Base-by-base conservation (phyloP, 208 protist genomes). In the Leishmania arabica region DNA sequence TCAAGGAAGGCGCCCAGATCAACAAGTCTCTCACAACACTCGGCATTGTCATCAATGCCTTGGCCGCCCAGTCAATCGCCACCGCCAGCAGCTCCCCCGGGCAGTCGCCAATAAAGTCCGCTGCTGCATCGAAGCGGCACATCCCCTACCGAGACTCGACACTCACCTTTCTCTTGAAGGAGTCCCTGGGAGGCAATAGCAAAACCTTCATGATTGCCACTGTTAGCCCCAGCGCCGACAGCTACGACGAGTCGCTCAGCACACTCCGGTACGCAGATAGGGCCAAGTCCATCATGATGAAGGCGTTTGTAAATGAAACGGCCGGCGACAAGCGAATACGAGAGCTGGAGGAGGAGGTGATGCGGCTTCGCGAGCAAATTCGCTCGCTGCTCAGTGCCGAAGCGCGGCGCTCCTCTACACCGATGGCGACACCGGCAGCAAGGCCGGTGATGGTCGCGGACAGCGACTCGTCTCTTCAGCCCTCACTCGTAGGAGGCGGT, bases 181-280 rank as follows among this genome's bases (percentile, higher is more conserved):
- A 97, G 72, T 96, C 95, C 9, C 83, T 99, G 1, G 96, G 96
- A 34, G 96, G 96, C 54, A 98, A 98, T 81, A 96, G 93, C 73
- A 98, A 97, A 73, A 98, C 97, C 0, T 95, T 94, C 79, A 98
- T 98, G 91, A 88, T 99, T 56, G 92, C 92, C 72, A 99, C 93
- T 1, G 75, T 99, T 1, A 96, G 93, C 64, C 96, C 95, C 11
- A 88, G 93, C 24, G 49, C 60, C 8, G 80, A 88, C 53, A 88
- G 95, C 84, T 95, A 93, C 80, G 94, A 97, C 1, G 95, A 98
- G 79, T 98, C 95, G 11, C 79, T 97, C 24, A 96, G 90, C 77
- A 99, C 97, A 37, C 88, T 99, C 40, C 90, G 94, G 34, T 98
- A 97, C 85, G 96, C 97, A 19, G 93, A 98, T 78, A 91, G 97